Evolutionary conservation across 345 rosid species (phyloP).

Genomic region (Moricandia moricandioides): DNA sequence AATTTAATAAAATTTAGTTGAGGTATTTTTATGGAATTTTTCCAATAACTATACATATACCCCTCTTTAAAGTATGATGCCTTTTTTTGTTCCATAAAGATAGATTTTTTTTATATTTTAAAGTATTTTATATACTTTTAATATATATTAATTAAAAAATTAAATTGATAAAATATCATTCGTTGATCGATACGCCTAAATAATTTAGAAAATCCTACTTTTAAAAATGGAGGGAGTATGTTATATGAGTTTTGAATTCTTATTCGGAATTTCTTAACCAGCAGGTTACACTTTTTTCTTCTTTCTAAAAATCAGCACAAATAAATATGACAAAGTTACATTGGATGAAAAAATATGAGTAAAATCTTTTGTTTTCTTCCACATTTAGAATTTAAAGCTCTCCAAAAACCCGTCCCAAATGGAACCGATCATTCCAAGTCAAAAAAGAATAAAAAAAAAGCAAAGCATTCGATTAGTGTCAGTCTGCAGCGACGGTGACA

Average conservation of each 20-base stretch:
- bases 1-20: no score
- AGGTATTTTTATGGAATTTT: no score
- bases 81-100: no score
- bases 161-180: no score
- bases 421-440: not conserved
- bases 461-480: not conserved
- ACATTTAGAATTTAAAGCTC: not conserved
- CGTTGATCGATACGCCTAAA: no score
- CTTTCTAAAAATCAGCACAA: not conserved
- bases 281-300: not conserved
- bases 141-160: no score
- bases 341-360: not conserved
- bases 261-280: not conserved
- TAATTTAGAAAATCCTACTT: no score
- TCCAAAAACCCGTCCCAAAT: not conserved
- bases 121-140: no score
- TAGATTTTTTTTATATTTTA: no score
- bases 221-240: not conserved
- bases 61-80: no score
- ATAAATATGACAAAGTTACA: not conserved
- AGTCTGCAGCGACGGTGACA: constrained; percentile 35
- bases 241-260: not conserved
- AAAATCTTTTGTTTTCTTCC: not conserved
- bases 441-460: not conserved
- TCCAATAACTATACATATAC: no score